These are phyloP conservation scores for Phytophthora meadii DNA, from an alignment of 352 stramenopile species.

Conservation along the genomic window DNA sequence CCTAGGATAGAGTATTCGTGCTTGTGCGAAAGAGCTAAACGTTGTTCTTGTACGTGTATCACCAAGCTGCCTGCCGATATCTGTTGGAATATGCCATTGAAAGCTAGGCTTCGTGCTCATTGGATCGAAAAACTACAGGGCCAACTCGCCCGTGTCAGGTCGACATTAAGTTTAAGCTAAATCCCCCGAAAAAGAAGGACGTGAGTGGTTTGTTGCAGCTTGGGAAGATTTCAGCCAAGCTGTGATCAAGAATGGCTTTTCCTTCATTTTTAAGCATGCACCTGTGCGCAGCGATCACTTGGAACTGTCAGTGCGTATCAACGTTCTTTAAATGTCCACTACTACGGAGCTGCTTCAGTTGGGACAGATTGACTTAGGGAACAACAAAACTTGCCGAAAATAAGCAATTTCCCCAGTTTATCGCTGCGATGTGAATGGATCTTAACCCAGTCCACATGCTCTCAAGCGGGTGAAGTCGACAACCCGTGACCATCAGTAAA, in stretches of 20 bases:
- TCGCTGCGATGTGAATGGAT: conserved; percentile 16
- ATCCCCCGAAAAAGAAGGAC: conserved; percentile 10
- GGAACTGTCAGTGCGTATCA: neutral
- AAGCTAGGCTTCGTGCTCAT: conserved; percentile 7
- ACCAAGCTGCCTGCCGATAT: conserved; percentile 4
- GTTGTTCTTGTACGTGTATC: conserved; percentile 10
- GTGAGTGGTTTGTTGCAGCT: conserved; percentile 5
- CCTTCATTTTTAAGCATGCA: conserved; percentile 2
- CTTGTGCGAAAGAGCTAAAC: conserved; percentile 24
- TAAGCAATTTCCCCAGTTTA: neutral
- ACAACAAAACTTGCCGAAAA: no score
- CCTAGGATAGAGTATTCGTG: conserved; percentile 35
- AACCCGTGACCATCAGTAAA: no score
- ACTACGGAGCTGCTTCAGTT: neutral
- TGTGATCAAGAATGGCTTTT: conserved; percentile 10
- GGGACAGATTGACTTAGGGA: neutral
- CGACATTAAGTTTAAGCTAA: conserved; percentile 6
- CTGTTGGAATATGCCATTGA: conserved; percentile 31
- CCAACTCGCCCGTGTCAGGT: neutral
- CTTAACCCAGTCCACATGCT: conserved; percentile 13
- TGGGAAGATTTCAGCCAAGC: conserved; percentile 2
- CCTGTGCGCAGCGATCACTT: neutral
- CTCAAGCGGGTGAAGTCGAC: neutral
- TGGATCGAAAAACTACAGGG: conserved; percentile 1
- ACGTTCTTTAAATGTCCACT: neutral